A percentile compares a stretch with the other conserved stretches of the same genome.
Evolutionary conservation across 192 early-diverging fungal genomes (phyloP).

Genomic region (Rhizophagus sp.): DNA sequence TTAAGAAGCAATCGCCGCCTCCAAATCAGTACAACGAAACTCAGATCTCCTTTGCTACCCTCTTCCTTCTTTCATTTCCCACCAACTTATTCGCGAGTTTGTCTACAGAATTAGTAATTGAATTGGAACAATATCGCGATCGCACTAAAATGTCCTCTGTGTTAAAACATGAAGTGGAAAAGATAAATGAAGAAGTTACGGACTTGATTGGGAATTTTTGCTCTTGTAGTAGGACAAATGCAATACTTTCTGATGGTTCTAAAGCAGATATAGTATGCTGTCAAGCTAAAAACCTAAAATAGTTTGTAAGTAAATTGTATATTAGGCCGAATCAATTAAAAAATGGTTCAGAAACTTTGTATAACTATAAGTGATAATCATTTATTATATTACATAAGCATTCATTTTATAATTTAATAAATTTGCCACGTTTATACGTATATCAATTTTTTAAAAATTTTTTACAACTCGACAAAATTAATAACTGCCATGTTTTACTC

Average conservation of each 20-base stretch:
- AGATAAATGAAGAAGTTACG: constrained; percentile 53
- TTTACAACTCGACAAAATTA: not conserved
- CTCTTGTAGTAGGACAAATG: constrained; percentile 50
- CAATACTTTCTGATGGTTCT: not conserved
- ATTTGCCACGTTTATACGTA: too few relatives aligned
- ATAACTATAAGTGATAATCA: too few relatives aligned
- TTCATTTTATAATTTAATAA: too few relatives aligned
- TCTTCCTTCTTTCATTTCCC: constrained; percentile 63
- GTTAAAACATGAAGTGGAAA: constrained; percentile 53
- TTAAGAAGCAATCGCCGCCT: constrained; percentile 21
- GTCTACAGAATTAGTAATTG: constrained; percentile 43
- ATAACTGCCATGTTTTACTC: not conserved
- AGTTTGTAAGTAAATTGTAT: too few relatives aligned
- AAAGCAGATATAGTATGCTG: not conserved
- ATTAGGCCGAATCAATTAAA: too few relatives aligned
- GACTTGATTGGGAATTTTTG: constrained; percentile 61
- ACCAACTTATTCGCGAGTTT: constrained; percentile 55
- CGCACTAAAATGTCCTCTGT: constrained; percentile 38
- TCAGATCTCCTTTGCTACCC: constrained; percentile 55
- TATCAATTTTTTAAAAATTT: too few relatives aligned
- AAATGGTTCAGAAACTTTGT: too few relatives aligned
- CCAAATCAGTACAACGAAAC: constrained; percentile 27
- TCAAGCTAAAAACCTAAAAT: not conserved
- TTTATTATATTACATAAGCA: too few relatives aligned
- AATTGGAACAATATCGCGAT: constrained; percentile 42